Evolutionary conservation across 2,329 filamentous ascomycete species (phyloP).

Genomic region (Xylaria sp.): DNA sequence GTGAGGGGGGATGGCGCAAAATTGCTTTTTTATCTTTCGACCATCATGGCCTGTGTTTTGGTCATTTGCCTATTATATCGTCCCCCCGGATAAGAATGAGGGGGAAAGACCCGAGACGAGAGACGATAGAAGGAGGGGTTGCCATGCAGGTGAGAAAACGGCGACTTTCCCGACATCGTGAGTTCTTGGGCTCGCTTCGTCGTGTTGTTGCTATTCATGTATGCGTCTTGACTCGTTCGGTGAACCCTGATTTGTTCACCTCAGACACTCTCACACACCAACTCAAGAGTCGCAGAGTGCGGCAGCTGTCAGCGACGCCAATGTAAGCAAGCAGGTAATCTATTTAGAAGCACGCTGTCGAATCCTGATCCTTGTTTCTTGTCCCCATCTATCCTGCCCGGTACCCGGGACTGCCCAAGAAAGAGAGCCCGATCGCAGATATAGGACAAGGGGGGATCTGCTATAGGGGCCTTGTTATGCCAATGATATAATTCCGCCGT

Average conservation of each 20-base stretch:
- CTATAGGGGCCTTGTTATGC: too few species aligned
- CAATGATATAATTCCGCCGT: neutral
- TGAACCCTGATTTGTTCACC: neutral
- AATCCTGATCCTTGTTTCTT: neutral
- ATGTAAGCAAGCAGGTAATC: neutral
- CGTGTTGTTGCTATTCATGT: neutral
- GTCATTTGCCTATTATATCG: too few species aligned
- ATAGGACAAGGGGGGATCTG: too few species aligned
- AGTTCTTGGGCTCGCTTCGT: neutral
- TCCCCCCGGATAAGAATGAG: too few species aligned
- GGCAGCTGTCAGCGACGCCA: neutral
- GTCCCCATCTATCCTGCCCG: neutral
- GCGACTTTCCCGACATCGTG: too few species aligned
- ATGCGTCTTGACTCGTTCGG: neutral
- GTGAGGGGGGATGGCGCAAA: neutral
- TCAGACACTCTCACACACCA: neutral
- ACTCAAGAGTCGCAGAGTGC: too few species aligned
- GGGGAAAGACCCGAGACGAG: too few species aligned
- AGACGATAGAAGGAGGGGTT: too few species aligned
- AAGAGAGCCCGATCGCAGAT: neutral
- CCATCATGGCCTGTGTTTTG: too few species aligned
- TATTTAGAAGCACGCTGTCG: neutral
- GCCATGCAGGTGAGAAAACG: too few species aligned
- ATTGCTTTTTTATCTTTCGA: neutral
- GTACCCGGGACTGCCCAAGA: neutral